Conservation (phyloP, 257 asterid species). For the Primulina eburnea region DNA sequence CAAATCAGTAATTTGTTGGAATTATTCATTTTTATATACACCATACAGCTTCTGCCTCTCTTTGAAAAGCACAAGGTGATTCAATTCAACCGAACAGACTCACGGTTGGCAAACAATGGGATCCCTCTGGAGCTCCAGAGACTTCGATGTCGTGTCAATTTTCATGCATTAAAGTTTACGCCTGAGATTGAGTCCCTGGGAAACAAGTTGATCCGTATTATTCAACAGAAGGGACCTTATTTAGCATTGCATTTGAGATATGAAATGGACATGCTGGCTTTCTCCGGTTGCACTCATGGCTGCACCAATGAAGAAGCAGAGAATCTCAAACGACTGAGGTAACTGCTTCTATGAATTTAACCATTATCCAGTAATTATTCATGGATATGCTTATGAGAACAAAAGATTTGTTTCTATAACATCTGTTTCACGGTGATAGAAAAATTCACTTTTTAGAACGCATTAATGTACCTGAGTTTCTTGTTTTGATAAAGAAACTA, state of each 20-base stretch:
- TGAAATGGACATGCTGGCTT: slow-evolving; percentile 98
- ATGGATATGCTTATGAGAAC: background rate
- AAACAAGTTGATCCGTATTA: slow-evolving; percentile 58
- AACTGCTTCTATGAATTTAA: slow-evolving; percentile 23
- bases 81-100: slow-evolving; percentile 84
- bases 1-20: slow-evolving; percentile 13
- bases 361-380: background rate
- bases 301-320: slow-evolving; percentile 78
- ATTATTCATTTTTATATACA: slow-evolving; percentile 19
- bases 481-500: too few relatives aligned
- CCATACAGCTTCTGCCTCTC: slow-evolving; percentile 77
- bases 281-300: slow-evolving; percentile 96
- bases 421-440: background rate
- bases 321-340: slow-evolving; percentile 84
- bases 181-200: slow-evolving; percentile 89
- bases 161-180: slow-evolving; percentile 77
- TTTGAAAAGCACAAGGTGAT: slow-evolving; percentile 71
- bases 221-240: slow-evolving; percentile 69
- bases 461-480: background rate
- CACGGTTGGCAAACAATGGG: slow-evolving; percentile 84
- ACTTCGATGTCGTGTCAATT: slow-evolving; percentile 87
- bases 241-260: slow-evolving; percentile 86
- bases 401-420: background rate
- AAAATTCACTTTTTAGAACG: background rate
- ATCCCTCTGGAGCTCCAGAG: slow-evolving; percentile 72